These are phyloP conservation scores for Exobasidium cylindrosporum DNA, from an alignment of 1,284 basidiomycete genomes.

Conservation along the genomic window DNA sequence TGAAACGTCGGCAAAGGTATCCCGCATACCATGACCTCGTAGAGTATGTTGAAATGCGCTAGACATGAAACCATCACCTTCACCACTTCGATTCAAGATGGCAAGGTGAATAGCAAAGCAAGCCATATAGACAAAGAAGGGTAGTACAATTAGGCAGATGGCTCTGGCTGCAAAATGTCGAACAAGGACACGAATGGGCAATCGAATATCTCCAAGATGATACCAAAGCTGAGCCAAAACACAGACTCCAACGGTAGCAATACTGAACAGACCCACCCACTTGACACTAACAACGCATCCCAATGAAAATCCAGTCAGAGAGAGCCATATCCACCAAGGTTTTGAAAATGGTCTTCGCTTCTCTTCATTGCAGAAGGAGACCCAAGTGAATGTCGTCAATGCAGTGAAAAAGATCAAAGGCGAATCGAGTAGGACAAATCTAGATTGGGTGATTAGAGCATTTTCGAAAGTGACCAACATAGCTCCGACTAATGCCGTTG, in stretches of 20 bases:
- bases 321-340: constrained; percentile 88
- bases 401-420: constrained; percentile 97
- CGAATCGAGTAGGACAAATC: constrained; percentile 94
- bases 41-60: constrained; percentile 97
- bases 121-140: constrained; percentile 83
- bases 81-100: constrained; percentile 81
- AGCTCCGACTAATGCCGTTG: constrained; percentile 82
- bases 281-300: constrained; percentile 92
- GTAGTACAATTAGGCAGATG: constrained; percentile 80
- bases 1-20: constrained; percentile 83
- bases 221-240: constrained; percentile 86
- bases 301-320: constrained; percentile 80
- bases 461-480: constrained; percentile 95
- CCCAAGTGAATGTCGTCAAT: constrained; percentile 80
- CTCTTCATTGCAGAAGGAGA: constrained; percentile 87
- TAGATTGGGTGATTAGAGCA: constrained; percentile 88
- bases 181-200: constrained; percentile 72
- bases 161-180: constrained; percentile 85
- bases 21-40: constrained; percentile 81
- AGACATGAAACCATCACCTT: constrained; percentile 98
- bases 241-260: constrained; percentile 83
- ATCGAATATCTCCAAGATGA: constrained; percentile 79
- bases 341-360: constrained; percentile 69
- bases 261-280: constrained; percentile 99
- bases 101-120: constrained; percentile 95